Conservation (phyloP, 768 basidiomycete genomes). For the Xanthoconium purpureum region DNA sequence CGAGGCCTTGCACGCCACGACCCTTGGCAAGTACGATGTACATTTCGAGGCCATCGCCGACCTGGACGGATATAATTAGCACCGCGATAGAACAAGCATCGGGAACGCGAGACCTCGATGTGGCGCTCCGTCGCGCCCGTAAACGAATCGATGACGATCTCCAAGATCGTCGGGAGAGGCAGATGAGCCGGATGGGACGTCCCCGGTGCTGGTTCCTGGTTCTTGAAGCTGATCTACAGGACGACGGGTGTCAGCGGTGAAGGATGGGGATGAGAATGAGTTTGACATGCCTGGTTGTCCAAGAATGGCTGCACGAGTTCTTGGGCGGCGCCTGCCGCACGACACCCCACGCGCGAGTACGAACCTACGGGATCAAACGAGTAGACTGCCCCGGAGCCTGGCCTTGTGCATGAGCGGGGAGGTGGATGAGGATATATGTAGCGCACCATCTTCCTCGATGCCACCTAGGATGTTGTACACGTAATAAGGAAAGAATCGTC, state of each 20-base stretch:
- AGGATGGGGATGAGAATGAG: conserved; percentile 14
- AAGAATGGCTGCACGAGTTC: conserved; percentile 94
- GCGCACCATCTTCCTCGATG: conserved; percentile 92
- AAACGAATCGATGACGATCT: conserved; percentile 93
- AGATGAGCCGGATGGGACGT: conserved; percentile 76
- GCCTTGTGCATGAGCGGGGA: conserved; percentile 4
- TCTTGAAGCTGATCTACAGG: conserved; percentile 93
- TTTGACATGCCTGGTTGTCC: conserved; percentile 85
- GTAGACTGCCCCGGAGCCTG: conserved; percentile 95
- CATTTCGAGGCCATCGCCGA: conserved; percentile 94
- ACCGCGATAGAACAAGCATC: conserved; percentile 1
- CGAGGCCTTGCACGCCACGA: conserved; percentile 57
- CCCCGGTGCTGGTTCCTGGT: conserved; percentile 75
- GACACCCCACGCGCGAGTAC: conserved; percentile 95
- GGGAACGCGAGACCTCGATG: conserved; percentile 70
- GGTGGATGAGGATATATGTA: background rate
- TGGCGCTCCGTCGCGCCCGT: conserved; percentile 97
- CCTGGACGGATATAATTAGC: conserved; percentile 42
- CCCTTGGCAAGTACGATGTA: conserved; percentile 79
- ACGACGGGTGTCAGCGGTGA: conserved; percentile 44
- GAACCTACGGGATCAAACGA: conserved; percentile 99
- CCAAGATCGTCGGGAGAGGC: conserved; percentile 73
- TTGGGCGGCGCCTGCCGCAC: conserved; percentile 95
- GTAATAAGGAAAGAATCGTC: conserved; percentile 98
- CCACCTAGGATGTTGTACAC: conserved; percentile 96